Evolutionary conservation across 1,139 yeast species (phyloP).

Genomic region (Nadsonia starkeyi-henricii): DNA sequence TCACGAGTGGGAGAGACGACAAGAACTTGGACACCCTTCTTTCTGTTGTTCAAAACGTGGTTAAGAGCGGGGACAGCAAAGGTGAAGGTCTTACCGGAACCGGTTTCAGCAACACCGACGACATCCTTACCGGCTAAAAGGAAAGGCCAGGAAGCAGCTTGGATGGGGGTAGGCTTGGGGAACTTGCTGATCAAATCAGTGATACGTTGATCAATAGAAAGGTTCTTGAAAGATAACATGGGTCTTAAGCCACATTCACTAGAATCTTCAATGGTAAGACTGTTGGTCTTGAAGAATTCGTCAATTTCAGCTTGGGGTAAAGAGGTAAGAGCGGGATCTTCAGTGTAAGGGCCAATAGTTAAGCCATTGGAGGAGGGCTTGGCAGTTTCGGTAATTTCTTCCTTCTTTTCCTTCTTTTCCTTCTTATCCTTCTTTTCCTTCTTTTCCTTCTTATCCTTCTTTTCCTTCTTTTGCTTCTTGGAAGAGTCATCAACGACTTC

Average conservation of each 20-base stretch:
- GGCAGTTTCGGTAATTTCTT: conserved; percentile 21
- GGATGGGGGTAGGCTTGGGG: conserved; percentile 91
- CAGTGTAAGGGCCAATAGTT: conserved; percentile 12
- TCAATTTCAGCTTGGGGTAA: conserved; percentile 42
- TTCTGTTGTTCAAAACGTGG: conserved; percentile 29
- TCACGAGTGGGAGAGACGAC: conserved; percentile 96
- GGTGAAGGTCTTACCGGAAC: conserved; percentile 95
- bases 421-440: conserved; percentile 23
- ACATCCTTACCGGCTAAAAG: conserved; percentile 71
- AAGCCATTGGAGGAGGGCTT: conserved; percentile 11
- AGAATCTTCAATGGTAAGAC: conserved; percentile 71
- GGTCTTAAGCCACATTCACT: conserved; percentile 40
- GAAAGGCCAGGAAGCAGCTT: conserved; percentile 95
- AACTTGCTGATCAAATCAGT: conserved; percentile 51
- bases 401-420: conserved; percentile 30
- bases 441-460: conserved; percentile 36
- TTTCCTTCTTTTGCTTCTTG: conserved; percentile 23
- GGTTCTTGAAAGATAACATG: conserved; percentile 50
- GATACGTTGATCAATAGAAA: conserved; percentile 43
- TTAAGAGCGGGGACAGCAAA: conserved; percentile 96
- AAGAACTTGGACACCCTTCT: conserved; percentile 52
- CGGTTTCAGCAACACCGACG: conserved; percentile 96
- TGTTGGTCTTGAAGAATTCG: conserved; percentile 52
- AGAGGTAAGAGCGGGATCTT: conserved; percentile 15
- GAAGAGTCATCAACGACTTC: conserved; percentile 6